Conservation (phyloP, 768 basidiomycete species). For the Cytidiella melzeri region DNA sequence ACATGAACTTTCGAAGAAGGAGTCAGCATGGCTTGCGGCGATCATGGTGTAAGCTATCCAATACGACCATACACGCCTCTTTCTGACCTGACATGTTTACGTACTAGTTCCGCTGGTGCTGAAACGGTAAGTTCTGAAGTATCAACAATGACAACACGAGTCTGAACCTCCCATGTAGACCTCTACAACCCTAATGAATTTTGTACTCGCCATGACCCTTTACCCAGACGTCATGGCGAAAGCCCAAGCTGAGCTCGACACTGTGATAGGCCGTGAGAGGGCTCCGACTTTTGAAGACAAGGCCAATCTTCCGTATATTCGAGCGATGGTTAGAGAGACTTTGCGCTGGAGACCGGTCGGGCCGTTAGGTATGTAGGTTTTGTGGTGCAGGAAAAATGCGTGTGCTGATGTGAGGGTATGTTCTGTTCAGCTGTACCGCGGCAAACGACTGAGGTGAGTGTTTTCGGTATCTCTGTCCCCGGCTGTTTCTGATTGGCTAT, state of each 20-base stretch:
- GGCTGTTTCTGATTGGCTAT: no score
- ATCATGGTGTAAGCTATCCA: not conserved
- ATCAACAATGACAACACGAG: constrained; percentile 10
- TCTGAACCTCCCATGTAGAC: not conserved
- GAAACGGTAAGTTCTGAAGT: constrained; percentile 23
- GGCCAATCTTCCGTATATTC: constrained; percentile 15
- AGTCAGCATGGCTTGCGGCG: not conserved
- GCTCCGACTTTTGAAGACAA: constrained; percentile 11
- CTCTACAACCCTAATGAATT: not conserved
- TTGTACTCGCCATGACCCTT: constrained; percentile 20
- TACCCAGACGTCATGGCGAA: constrained; percentile 18
- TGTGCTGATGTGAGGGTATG: no score
- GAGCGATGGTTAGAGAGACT: constrained; percentile 19
- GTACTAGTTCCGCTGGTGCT: constrained; percentile 36
- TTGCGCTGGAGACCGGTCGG: constrained; percentile 15
- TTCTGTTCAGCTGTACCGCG: not conserved
- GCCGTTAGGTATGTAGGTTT: constrained; percentile 6
- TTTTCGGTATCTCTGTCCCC: no score
- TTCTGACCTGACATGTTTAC: constrained; percentile 33
- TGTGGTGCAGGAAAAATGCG: no score
- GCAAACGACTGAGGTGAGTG: not conserved
- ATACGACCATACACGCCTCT: no score
- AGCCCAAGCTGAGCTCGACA: constrained; percentile 1
- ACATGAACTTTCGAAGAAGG: not conserved
- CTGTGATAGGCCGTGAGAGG: not conserved